phyloP scores from a whole-genome alignment of 2,329 filamentous ascomycete genomes.

The Paecilomyces formosus region DNA sequence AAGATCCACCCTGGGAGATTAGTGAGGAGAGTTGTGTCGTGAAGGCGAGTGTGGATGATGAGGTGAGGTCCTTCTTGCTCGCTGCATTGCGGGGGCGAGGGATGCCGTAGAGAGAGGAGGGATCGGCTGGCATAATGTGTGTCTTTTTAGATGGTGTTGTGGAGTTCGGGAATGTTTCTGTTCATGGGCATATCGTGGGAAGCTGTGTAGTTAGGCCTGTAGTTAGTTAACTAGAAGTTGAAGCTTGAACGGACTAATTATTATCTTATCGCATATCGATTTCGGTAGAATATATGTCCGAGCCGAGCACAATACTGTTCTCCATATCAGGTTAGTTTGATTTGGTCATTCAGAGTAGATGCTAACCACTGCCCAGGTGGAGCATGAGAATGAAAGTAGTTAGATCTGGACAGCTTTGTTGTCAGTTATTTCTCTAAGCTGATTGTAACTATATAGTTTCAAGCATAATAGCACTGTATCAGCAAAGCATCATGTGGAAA shows the following conservation, averaged over 20 bases:
- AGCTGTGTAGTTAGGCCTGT: background rate
- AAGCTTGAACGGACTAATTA: background rate
- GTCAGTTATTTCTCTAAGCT: too few relatives aligned
- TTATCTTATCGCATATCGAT: background rate
- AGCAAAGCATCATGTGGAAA: too few relatives aligned
- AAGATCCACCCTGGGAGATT: constrained; percentile 50
- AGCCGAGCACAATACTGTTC: too few relatives aligned
- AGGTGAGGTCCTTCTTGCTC: constrained; percentile 56
- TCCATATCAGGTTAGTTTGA: too few relatives aligned
- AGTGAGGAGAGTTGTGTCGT: constrained; percentile 79
- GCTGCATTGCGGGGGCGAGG: constrained; percentile 57
- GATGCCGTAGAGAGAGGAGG: constrained; percentile 64
- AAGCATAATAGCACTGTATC: too few relatives aligned
- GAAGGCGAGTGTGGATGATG: constrained; percentile 72
- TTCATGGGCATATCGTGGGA: background rate
- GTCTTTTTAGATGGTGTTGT: background rate
- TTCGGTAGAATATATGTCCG: too few relatives aligned
- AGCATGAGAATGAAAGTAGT: too few relatives aligned
- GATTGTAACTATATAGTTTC: too few relatives aligned
- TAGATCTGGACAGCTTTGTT: too few relatives aligned
- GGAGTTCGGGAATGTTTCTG: too few relatives aligned
- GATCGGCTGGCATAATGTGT: constrained; percentile 33
- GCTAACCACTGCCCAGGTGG: too few relatives aligned
- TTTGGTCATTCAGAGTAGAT: too few relatives aligned
- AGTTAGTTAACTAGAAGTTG: background rate